A percentile compares a stretch with the other conserved stretches of the same genome.
Evolutionary conservation across 2,329 filamentous ascomycete genomes (phyloP).

Genomic region (Curvularia lunata): DNA sequence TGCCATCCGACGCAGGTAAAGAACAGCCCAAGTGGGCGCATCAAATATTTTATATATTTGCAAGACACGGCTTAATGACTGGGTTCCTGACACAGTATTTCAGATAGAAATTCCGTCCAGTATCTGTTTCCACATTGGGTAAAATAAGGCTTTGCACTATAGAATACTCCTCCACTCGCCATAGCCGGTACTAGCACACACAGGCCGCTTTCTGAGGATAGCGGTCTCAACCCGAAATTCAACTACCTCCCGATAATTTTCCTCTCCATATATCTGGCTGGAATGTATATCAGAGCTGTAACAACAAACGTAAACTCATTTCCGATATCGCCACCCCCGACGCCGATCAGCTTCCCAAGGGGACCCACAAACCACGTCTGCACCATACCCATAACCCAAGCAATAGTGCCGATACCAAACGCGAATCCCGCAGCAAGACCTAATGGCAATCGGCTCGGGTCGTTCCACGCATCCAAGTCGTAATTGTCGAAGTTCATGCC

Average conservation of each 20-base stretch:
- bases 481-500: constrained; percentile 59
- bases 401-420: constrained; percentile 49
- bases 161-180: not conserved
- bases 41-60: not conserved
- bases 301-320: constrained; percentile 38
- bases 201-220: not conserved
- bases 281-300: constrained; percentile 38
- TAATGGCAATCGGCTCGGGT: constrained; percentile 50
- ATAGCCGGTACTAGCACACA: not conserved
- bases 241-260: constrained; percentile 30
- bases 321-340: constrained; percentile 37
- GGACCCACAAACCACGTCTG: constrained; percentile 62
- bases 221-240: not conserved
- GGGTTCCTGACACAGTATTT: not conserved
- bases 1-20: not conserved
- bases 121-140: not conserved
- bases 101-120: not conserved
- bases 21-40: not conserved
- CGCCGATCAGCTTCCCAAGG: constrained; percentile 35
- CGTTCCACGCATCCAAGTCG: constrained; percentile 55
- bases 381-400: constrained; percentile 64
- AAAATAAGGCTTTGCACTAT: not conserved
- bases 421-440: constrained; percentile 51
- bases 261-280: constrained; percentile 37
- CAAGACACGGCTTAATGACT: not conserved